Evolutionary conservation across 1,284 basidiomycete genomes (phyloP), one percentile per base, ranked within the genome.

Genomic region (Coniferiporia weirii): DNA sequence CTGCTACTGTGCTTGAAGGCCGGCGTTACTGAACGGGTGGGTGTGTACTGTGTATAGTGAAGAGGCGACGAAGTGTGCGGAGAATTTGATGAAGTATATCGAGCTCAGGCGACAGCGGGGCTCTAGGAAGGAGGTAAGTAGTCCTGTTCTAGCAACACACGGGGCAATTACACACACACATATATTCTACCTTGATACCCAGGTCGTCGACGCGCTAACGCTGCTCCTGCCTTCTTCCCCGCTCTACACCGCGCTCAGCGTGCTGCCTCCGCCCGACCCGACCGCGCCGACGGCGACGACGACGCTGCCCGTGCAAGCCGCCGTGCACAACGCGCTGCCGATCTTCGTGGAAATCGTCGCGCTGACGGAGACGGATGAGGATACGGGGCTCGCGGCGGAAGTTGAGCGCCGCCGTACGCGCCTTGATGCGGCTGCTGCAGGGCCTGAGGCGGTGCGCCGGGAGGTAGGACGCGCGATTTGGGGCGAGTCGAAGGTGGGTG

Each of bases 31-130:
- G 27, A 27, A 3, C 5, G 27, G 27, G 5, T 27, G 27, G 5
- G 3, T 27, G 27, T 5, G 5, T 27, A 27, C 27, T 27, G 27
- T 64, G 52, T 62, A 15, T 63, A 95, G 93, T 4, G 75, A 83
- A 36, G 93, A 98, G 69, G 82, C 81, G 0, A 76, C 77, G 7
- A 95, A 91, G 71, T 91, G 87, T 64, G 92, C 90, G 0, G 89
- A 93, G 66, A 75, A 79, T 0, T 70, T 96, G 46, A 90, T 95
- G 68, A 90, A 87, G 64, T 74, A 92, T 43, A 73, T 97, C n/a
- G 79, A 84, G 1, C 68, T 86, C 1, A 80, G 83, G 27, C 76
- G 84, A 15, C 74, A 82, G 51, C 77, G 84, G 61, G 90, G 89
- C 0, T 80, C 80, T 2, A 74, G 76, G 35, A 69, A 76, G 54